Evolutionary conservation across 768 basidiomycete genomes (phyloP).

Genomic region (Sarcodon aspratus): DNA sequence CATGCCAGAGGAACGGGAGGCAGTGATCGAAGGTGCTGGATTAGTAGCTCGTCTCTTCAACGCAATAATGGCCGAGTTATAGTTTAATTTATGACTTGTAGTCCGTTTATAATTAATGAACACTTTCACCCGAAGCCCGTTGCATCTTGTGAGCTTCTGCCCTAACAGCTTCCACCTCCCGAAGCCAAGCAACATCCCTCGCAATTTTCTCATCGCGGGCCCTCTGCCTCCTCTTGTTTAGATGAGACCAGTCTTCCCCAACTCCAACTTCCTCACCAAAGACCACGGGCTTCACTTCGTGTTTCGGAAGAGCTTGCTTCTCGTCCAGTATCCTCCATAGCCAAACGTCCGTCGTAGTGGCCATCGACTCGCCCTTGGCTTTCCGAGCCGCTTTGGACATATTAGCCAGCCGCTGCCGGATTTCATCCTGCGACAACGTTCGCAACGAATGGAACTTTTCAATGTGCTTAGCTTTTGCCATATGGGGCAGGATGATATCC

Average conservation of each 20-base stretch:
- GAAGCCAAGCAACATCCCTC: constrained; percentile 28
- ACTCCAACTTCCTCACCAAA: constrained; percentile 32
- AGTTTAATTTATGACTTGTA: not conserved
- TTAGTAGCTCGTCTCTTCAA: constrained; percentile 30
- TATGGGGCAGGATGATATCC: constrained; percentile 33
- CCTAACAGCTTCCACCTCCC: constrained; percentile 18
- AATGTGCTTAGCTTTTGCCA: constrained; percentile 30
- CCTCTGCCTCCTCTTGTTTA: constrained; percentile 42
- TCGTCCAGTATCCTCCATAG: constrained; percentile 22
- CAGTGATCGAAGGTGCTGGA: constrained; percentile 25
- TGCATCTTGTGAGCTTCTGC: constrained; percentile 2
- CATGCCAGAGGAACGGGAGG: constrained; percentile 16
- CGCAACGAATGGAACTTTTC: constrained; percentile 27
- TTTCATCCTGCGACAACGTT: constrained; percentile 16
- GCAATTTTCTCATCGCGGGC: constrained; percentile 34
- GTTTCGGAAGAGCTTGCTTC: not conserved
- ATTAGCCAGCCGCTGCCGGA: constrained; percentile 10
- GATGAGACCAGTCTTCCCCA: constrained; percentile 40
- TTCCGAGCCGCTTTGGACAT: constrained; percentile 12
- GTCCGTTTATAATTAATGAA: not conserved
- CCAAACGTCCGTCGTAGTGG: constrained; percentile 25
- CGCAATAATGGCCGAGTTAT: constrained; percentile 13
- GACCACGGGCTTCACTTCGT: not conserved
- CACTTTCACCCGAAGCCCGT: not conserved
- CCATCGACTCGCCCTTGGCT: constrained; percentile 8